Conservation (phyloP, 352 stramenopile species). For the Globisporangium abappressorium region DNA sequence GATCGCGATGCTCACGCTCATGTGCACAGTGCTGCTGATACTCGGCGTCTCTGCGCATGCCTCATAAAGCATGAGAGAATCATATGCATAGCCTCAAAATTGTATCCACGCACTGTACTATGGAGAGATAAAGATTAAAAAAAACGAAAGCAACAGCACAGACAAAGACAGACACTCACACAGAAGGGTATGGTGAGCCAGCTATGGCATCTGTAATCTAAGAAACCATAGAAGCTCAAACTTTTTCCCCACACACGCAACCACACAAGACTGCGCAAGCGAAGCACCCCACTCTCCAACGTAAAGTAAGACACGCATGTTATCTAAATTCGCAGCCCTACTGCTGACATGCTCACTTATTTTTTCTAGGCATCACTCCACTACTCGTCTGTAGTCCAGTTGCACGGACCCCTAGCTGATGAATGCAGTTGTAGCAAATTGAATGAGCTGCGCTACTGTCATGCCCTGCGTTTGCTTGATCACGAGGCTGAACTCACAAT, state of each 20-base stretch:
- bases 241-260: not conserved
- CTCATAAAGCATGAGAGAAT: not conserved
- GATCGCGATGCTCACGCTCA: slow-evolving; percentile 33
- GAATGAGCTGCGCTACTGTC: not conserved
- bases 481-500: no score
- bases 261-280: not conserved
- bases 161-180: no score
- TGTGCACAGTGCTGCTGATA: slow-evolving; percentile 31
- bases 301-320: slow-evolving; percentile 6
- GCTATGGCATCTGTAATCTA: not conserved
- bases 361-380: not conserved
- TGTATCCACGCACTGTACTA: not conserved
- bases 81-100: not conserved
- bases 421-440: not conserved
- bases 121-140: not conserved
- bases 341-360: not conserved
- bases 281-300: not conserved
- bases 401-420: not conserved
- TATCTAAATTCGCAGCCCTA: not conserved
- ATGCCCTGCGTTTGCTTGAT: not conserved
- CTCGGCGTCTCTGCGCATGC: slow-evolving; percentile 32
- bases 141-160: not conserved
- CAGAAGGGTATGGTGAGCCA: no score
- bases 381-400: not conserved
- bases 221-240: not conserved